Evolutionary conservation across 306 rosid genomes (phyloP), one percentile per base, ranked within the genome.

Genomic region (Cucumis melo): DNA sequence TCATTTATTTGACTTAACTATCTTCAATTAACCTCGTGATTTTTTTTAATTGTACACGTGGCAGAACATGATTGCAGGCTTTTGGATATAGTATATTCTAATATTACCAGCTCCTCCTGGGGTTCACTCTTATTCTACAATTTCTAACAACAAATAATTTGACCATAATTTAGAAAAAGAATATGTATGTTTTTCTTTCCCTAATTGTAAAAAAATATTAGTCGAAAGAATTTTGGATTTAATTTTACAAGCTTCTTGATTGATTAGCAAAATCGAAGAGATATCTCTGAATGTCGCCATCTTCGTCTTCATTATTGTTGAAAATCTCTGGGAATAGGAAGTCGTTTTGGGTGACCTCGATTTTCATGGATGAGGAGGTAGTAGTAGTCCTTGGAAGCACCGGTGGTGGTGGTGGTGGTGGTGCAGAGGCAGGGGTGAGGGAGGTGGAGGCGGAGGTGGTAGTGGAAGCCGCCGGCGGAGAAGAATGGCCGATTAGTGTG

Each of bases 261-360:
- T 88, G 80, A 8, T 67, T 82, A 2, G 64, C 27, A 34, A 83
- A 87, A 80, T 90, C 90, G 87, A 86, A 78, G 62, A 86, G 61
- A 78, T 80, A 80, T 19, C 81, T 79, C 5, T 89, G 87, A 71
- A 87, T 53, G 9, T 91, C 92, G 2, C 36, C 36, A 32, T 32
- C 36, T 32, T 81, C 85, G 0, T 88, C 92, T 32, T 81, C 85
- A 0, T 88, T 91, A 0, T 82, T 86, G 62, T 71, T 17, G 85
- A 8, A 38, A 83, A 46, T 42, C 78, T 20, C 55, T 80, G 34
- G 57, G 12, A 71, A 71, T 13, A 6, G 6, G 42, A 5, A n/a
- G 23, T 27, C 3, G 59, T 46, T 48, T 6, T 6, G 80, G 3
- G 29, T 8, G 4, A 23, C 7, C 13, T 73, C 81, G 48, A 62